Percentiles rank a stretch among this genome's conserved stretches.
These are phyloP conservation scores for Crucibulum cyathiforme DNA, from an alignment of 1,284 basidiomycete genomes.

Conservation along the genomic window DNA sequence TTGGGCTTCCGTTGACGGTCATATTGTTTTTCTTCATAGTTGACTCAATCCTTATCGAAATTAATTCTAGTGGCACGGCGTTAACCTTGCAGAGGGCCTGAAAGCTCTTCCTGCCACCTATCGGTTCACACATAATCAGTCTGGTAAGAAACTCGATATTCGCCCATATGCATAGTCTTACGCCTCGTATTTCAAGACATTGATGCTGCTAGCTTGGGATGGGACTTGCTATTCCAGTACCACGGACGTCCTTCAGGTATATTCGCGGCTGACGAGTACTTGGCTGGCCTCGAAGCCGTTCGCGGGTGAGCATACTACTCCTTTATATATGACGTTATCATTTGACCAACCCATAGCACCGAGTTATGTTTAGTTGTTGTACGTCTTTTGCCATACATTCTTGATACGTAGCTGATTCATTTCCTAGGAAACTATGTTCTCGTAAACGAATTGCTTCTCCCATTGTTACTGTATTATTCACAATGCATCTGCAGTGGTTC, in stretches of 20 bases:
- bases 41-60: not conserved
- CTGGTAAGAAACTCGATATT: slow-evolving; percentile 39
- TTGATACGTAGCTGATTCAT: not conserved
- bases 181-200: slow-evolving; percentile 42
- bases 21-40: slow-evolving; percentile 1
- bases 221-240: slow-evolving; percentile 65
- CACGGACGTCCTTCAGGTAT: slow-evolving; percentile 67
- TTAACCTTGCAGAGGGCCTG: slow-evolving; percentile 65
- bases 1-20: slow-evolving; percentile 42
- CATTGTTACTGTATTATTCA: not conserved
- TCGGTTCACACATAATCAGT: slow-evolving; percentile 63
- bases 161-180: not conserved
- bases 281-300: slow-evolving; percentile 59
- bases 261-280: slow-evolving; percentile 64
- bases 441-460: slow-evolving; percentile 39
- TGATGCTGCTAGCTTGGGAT: slow-evolving; percentile 56
- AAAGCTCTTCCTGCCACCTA: slow-evolving; percentile 62
- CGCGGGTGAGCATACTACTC: slow-evolving; percentile 49
- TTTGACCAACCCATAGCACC: slow-evolving; percentile 38
- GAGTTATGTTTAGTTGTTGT: slow-evolving; percentile 66
- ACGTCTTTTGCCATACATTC: slow-evolving; percentile 21
- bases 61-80: slow-evolving; percentile 54
- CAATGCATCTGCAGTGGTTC: slow-evolving; percentile 45
- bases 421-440: slow-evolving; percentile 64
- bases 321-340: not conserved